Base-by-base conservation (phyloP, 306 rosid species). In the Lotus japonicus region DNA sequence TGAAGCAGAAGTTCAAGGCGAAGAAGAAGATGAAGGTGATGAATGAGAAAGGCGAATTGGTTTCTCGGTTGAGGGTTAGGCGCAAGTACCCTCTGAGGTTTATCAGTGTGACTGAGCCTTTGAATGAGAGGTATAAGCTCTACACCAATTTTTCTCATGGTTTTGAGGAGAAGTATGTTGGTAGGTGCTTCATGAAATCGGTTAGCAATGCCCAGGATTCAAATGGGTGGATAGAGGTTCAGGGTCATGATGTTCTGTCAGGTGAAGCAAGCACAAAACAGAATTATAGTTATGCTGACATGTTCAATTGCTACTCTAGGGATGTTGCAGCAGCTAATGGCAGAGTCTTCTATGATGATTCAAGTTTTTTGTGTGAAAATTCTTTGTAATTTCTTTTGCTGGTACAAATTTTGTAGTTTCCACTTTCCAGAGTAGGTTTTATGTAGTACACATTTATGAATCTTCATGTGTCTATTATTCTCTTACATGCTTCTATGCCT, bases 201-300 rank as follows among this genome's bases (percentile, higher is more conserved):
- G 23, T 84, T 19, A 13, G 11, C 50, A 86, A 86, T 59, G 7
- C 3, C 0, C 97, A 91, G 79, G 81, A 77, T 55, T 88, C 86
- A 0, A 60, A 19, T 2, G 97, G 97, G 7, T 91, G 97, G 97
- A 88, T 88, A 82, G 80, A 78, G 74, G 92, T 91, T 9, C 67
- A 74, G 85, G 97, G 73, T 65, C 95, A 91, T 64, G 71, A 82
- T 36, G 96, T 91, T 57, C 63, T 88, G 2, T 67, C 81, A 6
- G 97, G 97, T 31, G 49, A 52, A 5, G 92, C 85, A 3, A 53
- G 45, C 9, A 91, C 96, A 1, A 5, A 2, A 15, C 97, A 88
- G 66, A 84, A 36, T 13, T 77, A 73, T 12, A 64, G 68, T 49
- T 80, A 83, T 59, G 26, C 5, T 10, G 88, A 76, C 66, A 55